Evolutionary conservation across 345 rosid genomes (phyloP).

Genomic region (Eutrema heterophyllum): DNA sequence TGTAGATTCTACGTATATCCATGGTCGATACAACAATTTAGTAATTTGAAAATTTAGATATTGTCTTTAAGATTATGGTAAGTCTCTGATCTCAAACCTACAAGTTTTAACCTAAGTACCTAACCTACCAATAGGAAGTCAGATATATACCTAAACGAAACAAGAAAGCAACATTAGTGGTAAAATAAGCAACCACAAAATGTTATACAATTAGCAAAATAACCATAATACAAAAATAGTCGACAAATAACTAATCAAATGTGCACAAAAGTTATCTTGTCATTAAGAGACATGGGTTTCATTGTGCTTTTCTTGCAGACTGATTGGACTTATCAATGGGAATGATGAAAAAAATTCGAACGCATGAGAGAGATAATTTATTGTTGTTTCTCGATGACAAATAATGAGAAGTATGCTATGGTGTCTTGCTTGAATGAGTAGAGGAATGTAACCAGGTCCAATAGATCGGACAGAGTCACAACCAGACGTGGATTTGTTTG

Average conservation of each 20-base stretch:
- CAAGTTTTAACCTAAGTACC: neutral
- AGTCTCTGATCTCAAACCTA: slow-evolving; percentile 20
- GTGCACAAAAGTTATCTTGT: neutral
- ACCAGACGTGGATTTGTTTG: too few species aligned
- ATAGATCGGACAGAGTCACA: too few species aligned
- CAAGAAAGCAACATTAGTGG: neutral
- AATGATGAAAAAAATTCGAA: too few species aligned
- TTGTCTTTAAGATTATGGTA: neutral
- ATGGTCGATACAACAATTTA: neutral
- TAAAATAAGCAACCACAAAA: neutral
- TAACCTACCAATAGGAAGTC: slow-evolving; percentile 2
- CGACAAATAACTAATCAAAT: neutral
- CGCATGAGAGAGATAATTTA: neutral
- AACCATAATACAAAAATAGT: neutral
- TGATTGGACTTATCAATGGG: neutral
- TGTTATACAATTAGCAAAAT: neutral
- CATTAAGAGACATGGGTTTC: neutral
- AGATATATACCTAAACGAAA: neutral
- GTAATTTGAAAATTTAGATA: neutral
- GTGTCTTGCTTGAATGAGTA: too few species aligned
- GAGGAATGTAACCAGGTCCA: too few species aligned
- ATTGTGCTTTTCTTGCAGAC: neutral
- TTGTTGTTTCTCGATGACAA: too few species aligned
- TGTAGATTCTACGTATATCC: neutral
- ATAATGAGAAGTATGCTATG: too few species aligned